Base-by-base conservation (phyloP, 2,329 filamentous ascomycete genomes). In the Orbilia quercus region DNA sequence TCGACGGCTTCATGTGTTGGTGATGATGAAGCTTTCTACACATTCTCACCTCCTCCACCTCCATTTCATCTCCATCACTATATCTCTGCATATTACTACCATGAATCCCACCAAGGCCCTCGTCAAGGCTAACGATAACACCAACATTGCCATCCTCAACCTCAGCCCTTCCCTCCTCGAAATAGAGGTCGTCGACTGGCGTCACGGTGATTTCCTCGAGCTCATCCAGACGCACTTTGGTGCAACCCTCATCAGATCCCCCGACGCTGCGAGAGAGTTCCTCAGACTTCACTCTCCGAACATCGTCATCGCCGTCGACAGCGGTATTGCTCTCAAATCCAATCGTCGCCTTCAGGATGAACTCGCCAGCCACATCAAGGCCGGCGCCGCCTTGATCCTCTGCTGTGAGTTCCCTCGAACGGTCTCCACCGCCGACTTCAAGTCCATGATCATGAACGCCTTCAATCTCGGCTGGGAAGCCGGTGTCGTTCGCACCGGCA, bases 391-490 rank as follows among this genome's bases (percentile, higher is more conserved):
- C n/a, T 18, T 72, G 16, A 45, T 72, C 34, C 47, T 72, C 51
- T 72, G 67, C 28, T 57, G 67, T 14, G 59, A 65, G 18, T 72
- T 72, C 18, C 44, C 67, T 18, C 34, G 51, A 5, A 53, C 38
- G 9, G 67, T 72, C 28, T 42, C 23, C n/a, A 7, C 22, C 9
- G 22, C n/a, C 1, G 31, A 59, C 7, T 72, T 72, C 45, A 59
- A 45, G 22, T 6, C 12, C 1, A 72, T 72, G 59, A 44, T 58
- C 12, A 9, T 72, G 34, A 65, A 72, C n/a, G 51, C 45, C 2
- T 60, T 65, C 59, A 65, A 65, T 18, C 45, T 72, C 1, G 38
- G 45, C 7, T 72, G 67, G 67, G 53, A 72, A 22, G 22, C 38
- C 16, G 67, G 67, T 4, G 42, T 36, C 7, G 9, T 72, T 11